Evolutionary conservation across 1,284 basidiomycete species (phyloP).

Genomic region (Puccinia hordei): DNA sequence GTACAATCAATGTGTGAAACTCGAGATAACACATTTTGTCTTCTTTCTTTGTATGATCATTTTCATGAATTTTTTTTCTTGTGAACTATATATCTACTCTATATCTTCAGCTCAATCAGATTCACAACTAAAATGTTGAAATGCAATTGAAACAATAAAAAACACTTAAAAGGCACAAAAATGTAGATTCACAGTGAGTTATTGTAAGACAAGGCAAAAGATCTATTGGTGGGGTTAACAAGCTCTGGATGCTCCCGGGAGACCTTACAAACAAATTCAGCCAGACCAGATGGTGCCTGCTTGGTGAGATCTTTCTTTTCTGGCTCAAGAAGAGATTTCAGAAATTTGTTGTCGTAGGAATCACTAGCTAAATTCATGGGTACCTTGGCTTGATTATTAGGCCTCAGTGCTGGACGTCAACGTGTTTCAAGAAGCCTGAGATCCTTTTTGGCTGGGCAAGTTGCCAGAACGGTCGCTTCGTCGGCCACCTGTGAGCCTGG

Average conservation of each 20-base stretch:
- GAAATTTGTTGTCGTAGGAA: neutral
- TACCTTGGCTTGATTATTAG: neutral
- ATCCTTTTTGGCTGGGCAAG: neutral
- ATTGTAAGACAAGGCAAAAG: too few species aligned
- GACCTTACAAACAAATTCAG: conserved; percentile 9
- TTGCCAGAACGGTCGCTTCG: neutral
- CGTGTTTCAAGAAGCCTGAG: neutral
- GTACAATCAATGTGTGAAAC: too few species aligned
- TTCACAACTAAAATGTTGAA: too few species aligned
- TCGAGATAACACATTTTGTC: too few species aligned
- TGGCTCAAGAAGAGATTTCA: neutral
- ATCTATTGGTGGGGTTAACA: neutral
- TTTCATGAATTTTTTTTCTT: too few species aligned
- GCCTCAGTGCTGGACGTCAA: neutral
- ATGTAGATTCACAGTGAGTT: too few species aligned
- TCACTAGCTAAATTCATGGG: neutral
- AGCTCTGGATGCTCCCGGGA: conserved; percentile 5
- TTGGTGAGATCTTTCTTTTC: neutral
- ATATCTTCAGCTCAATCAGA: too few species aligned
- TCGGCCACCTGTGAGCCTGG: neutral
- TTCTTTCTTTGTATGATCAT: too few species aligned
- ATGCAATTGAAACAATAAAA: too few species aligned
- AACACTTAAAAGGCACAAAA: too few species aligned
- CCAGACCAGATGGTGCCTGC: neutral
- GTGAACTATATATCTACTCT: too few species aligned